phyloP scores from a whole-genome alignment of 2,329 filamentous ascomycete genomes.

The Lasiodiplodia sp. region DNA sequence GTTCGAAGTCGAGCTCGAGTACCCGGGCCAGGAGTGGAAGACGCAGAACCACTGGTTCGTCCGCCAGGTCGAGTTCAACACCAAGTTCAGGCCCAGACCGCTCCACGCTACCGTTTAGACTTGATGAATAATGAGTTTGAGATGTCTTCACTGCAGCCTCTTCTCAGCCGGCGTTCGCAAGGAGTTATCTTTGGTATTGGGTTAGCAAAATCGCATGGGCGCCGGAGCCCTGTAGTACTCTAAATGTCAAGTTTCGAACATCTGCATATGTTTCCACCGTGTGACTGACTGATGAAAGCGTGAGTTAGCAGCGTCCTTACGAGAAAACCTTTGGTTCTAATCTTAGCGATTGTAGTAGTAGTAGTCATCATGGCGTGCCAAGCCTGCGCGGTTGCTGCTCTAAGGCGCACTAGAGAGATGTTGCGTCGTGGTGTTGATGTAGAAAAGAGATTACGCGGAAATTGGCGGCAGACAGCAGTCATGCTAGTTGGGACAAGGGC shows the following conservation, averaged over 20 bases:
- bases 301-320: background rate
- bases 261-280: background rate
- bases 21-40: constrained; percentile 51
- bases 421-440: too few relatives aligned
- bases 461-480: too few relatives aligned
- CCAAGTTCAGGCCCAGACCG: constrained; percentile 46
- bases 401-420: too few relatives aligned
- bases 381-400: too few relatives aligned
- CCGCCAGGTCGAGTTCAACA: constrained; percentile 53
- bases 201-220: too few relatives aligned
- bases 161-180: constrained; percentile 8
- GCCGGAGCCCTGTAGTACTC: too few relatives aligned
- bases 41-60: constrained; percentile 64
- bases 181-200: background rate
- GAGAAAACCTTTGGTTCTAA: too few relatives aligned
- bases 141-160: too few relatives aligned
- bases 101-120: constrained; percentile 24
- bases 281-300: background rate
- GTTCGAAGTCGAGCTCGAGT: constrained; percentile 63
- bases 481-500: too few relatives aligned
- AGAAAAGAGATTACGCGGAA: too few relatives aligned
- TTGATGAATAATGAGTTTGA: background rate
- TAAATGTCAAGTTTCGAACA: background rate
- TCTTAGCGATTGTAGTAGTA: too few relatives aligned
- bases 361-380: too few relatives aligned